phyloP scores from a whole-genome alignment of 352 stramenopile genomes.

The Phytophthora hybrid region DNA sequence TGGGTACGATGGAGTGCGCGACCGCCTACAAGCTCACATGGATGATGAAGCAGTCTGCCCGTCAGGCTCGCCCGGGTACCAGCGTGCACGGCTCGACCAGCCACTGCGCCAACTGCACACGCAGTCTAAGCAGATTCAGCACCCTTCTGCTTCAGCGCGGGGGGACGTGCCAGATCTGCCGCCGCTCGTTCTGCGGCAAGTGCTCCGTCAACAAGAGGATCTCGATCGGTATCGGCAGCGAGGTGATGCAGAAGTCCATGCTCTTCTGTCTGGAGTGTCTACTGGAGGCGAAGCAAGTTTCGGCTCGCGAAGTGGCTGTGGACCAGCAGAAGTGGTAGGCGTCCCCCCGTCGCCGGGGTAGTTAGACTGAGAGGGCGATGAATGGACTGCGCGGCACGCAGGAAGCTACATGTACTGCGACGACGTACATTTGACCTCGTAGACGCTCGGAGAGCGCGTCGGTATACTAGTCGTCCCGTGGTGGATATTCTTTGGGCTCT shows the following conservation, averaged over 20 bases:
- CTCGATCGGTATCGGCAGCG: conserved; percentile 41
- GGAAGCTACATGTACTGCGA: conserved; percentile 17
- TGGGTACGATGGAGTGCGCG: conserved; percentile 48
- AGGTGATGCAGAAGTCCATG: conserved; percentile 47
- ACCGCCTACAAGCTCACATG: conserved; percentile 55
- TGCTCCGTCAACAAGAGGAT: conserved; percentile 60
- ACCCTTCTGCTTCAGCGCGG: conserved; percentile 43
- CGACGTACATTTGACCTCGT: conserved; percentile 29
- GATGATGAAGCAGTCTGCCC: conserved; percentile 43
- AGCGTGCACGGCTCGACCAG: conserved; percentile 30
- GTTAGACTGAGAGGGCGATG: conserved; percentile 35
- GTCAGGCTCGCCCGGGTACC: conserved; percentile 21
- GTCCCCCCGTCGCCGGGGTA: conserved; percentile 5
- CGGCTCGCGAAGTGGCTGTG: conserved; percentile 42
- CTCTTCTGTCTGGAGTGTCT: conserved; percentile 59
- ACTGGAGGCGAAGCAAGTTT: conserved; percentile 46
- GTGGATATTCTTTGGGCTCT: conserved; percentile 20
- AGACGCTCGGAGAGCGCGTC: conserved; percentile 21
- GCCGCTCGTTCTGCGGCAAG: conserved; percentile 47
- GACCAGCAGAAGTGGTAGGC: conserved; percentile 43
- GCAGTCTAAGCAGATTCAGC: conserved; percentile 47
- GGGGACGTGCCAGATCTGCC: conserved; percentile 49
- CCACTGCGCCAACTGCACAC: conserved; percentile 47
- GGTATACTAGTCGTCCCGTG: conserved; percentile 29
- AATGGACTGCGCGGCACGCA: conserved; percentile 24